Base-by-base conservation (phyloP, 148 eudicot species). In the Bassia scoparia region DNA sequence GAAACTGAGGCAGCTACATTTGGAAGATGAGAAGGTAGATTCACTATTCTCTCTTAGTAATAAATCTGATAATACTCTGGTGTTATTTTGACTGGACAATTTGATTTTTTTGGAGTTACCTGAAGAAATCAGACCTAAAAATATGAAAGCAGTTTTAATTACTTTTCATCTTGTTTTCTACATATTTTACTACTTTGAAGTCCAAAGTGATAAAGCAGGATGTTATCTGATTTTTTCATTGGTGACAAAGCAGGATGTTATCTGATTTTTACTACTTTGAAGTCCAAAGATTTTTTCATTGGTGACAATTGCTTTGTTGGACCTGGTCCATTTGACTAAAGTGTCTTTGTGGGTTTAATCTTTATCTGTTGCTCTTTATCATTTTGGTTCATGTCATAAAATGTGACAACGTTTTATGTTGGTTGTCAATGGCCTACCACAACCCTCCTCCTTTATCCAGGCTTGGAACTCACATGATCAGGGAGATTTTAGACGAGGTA, bases 1-100 rank as follows among this genome's bases (percentile, higher is more conserved):
- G 78, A 74, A 72, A 62, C 52, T 94, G 83, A 86, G 96, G 58
- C 97, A 91, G 71, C 46, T 91, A 75, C 98, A 94, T 76, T n/a
- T 85, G 82, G 98, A 94, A 82, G 96, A 91, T 71, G 93, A 87
- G 0, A 87, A 89, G 96, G 98, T 94, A 79, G 49, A 33, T 59
- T 63, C 29, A 16, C 29, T n/a, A 35, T 63, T 17, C 24, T 72
- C 56, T 59, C 27, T 26, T 31, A 41, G 34, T 64, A n/a, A n/a
- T n/a, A n/a, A n/a, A n/a, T n/a, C 7, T 23, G 31, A 7, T 35
- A 34, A 9, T 7, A 33, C 26, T 9, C 54, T 38, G 54, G 38
- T 54, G 52, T 20, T 64, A n/a, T 0, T 33, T n/a, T 21, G 1
- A 35, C 10, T 24, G 59, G 54, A n/a, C 27, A 27, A 12, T 61